Percentiles rank a stretch among this genome's conserved stretches.
These are phyloP conservation scores for Leishmania turanica DNA, from an alignment of 208 protist genomes.

Conservation along the genomic window DNA sequence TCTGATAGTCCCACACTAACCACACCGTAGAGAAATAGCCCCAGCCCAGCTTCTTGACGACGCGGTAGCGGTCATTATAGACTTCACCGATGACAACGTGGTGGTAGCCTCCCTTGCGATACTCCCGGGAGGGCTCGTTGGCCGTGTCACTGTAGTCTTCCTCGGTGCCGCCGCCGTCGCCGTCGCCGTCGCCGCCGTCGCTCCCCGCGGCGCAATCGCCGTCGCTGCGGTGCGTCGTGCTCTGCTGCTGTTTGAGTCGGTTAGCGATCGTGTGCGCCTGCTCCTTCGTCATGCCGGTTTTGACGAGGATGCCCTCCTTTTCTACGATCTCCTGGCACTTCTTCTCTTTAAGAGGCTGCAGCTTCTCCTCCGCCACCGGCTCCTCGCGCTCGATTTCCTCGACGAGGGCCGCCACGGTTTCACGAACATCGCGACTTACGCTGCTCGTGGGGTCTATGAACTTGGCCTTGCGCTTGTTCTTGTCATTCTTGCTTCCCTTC, in stretches of 20 bases:
- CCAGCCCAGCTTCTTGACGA: conserved; percentile 98
- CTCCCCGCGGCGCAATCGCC: conserved; percentile 50
- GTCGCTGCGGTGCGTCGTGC: conserved; percentile 44
- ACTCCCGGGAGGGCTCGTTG: conserved; percentile 83
- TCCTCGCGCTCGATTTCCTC: conserved; percentile 57
- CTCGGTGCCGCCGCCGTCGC: conserved; percentile 47
- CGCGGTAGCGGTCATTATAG: conserved; percentile 94
- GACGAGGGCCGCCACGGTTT: conserved; percentile 49
- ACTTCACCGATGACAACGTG: conserved; percentile 94
- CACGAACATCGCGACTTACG: conserved; percentile 52
- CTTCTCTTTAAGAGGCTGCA: conserved; percentile 20
- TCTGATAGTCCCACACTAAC: conserved; percentile 96
- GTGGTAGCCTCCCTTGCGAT: conserved; percentile 97
- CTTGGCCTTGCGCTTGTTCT: conserved; percentile 53
- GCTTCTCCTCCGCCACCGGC: conserved; percentile 15
- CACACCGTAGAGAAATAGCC: conserved; percentile 99
- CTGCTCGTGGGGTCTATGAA: conserved; percentile 65
- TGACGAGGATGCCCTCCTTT: conserved; percentile 55
- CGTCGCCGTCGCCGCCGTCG: conserved; percentile 39
- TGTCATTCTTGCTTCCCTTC: conserved; percentile 61
- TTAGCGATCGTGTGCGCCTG: conserved; percentile 61
- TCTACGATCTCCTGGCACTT: conserved; percentile 38
- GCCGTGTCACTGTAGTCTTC: conserved; percentile 90
- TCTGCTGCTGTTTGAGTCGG: conserved; percentile 36
- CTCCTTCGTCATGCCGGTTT: conserved; percentile 71